Evolutionary conservation across 257 asterid genomes (phyloP).

Genomic region (Cynanchum wilfordii): DNA sequence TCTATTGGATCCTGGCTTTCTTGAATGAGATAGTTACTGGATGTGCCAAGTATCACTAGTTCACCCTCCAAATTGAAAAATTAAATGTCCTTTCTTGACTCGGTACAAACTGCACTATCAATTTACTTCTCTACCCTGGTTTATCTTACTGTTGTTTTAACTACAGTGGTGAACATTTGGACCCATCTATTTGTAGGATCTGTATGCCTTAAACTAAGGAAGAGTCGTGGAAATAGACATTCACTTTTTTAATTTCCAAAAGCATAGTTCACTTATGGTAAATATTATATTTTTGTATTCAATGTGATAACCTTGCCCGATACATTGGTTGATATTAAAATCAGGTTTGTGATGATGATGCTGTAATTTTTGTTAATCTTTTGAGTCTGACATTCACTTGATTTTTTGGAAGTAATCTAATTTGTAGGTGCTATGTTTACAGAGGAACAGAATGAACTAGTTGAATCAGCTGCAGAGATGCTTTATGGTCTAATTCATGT

Average conservation of each 20-base stretch:
- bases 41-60: neutral
- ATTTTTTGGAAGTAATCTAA: constrained; percentile 27
- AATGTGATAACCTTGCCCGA: neutral
- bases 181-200: neutral
- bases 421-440: constrained; percentile 51
- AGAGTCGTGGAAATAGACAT: neutral
- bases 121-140: neutral
- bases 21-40: neutral
- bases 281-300: neutral
- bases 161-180: neutral
- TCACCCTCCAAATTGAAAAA: neutral
- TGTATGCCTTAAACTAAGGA: neutral
- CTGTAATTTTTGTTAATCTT: neutral
- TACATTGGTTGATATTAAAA: neutral
- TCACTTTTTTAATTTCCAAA: neutral
- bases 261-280: neutral
- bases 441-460: constrained; percentile 55
- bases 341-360: neutral
- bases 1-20: neutral
- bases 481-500: constrained; percentile 61
- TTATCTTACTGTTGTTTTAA: neutral
- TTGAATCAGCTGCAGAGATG: constrained; percentile 66
- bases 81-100: neutral
- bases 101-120: neutral
- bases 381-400: constrained; percentile 12